Evolutionary conservation across 2,329 filamentous ascomycete species (phyloP).

Genomic region (Stachybotrys chartarum): DNA sequence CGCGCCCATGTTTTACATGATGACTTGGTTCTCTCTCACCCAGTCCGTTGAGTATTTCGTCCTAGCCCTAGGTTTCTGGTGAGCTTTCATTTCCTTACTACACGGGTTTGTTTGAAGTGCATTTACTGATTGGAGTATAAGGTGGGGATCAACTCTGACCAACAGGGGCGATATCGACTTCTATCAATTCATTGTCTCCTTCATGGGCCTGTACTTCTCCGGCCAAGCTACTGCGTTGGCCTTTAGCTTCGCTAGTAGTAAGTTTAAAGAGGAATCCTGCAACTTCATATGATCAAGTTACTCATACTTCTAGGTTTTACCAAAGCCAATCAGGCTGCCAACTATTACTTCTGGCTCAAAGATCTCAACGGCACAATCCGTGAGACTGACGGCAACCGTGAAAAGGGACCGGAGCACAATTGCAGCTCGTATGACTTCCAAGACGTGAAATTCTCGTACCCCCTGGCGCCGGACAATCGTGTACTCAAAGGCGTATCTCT

Average conservation of each 20-base stretch:
- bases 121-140: background rate
- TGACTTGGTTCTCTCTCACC: slow-evolving; percentile 24
- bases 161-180: slow-evolving; percentile 39
- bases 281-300: too few species aligned
- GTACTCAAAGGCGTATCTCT: slow-evolving; percentile 25
- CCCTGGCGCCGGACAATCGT: slow-evolving; percentile 28
- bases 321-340: slow-evolving; percentile 38
- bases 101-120: too few species aligned
- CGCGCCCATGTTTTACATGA: slow-evolving; percentile 18
- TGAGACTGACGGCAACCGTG: slow-evolving; percentile 28
- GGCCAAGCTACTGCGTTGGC: slow-evolving; percentile 28
- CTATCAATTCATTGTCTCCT: slow-evolving; percentile 40
- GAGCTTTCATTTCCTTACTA: background rate
- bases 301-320: slow-evolving; percentile 37
- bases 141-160: slow-evolving; percentile 26
- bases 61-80: slow-evolving; percentile 31
- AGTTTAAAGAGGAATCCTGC: too few species aligned
- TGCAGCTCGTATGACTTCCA: slow-evolving; percentile 36
- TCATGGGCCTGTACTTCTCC: slow-evolving; percentile 39
- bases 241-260: slow-evolving; percentile 37
- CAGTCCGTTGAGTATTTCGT: slow-evolving; percentile 26
- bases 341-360: slow-evolving; percentile 40
- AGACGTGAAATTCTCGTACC: slow-evolving; percentile 54
- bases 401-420: slow-evolving; percentile 20
- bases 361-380: slow-evolving; percentile 26